These are phyloP conservation scores for Psilocybe subaeruginosa DNA, from an alignment of 768 basidiomycete species.

Conservation along the genomic window DNA sequence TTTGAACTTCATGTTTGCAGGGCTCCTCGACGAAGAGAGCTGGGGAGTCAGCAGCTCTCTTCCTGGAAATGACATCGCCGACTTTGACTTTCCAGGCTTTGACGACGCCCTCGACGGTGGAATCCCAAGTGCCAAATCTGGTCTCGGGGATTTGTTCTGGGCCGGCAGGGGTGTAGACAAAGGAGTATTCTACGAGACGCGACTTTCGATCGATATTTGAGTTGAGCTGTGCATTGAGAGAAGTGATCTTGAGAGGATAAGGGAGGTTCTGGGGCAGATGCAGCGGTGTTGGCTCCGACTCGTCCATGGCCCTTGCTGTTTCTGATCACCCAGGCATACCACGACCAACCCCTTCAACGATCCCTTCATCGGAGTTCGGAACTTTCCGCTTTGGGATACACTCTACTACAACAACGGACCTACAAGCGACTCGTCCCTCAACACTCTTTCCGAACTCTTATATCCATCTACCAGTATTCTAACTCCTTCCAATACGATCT, in stretches of 20 bases:
- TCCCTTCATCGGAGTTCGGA: conserved; percentile 27
- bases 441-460: conserved; percentile 23
- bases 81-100: conserved; percentile 68
- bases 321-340: conserved; percentile 4
- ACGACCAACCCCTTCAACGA: background rate
- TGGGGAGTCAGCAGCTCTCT: conserved; percentile 60
- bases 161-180: conserved; percentile 51
- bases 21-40: conserved; percentile 79
- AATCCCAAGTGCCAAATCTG: conserved; percentile 91
- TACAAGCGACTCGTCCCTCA: conserved; percentile 28
- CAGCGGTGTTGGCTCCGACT: conserved; percentile 68
- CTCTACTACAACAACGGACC: conserved; percentile 23
- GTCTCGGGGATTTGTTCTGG: conserved; percentile 58
- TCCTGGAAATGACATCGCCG: conserved; percentile 65
- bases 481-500: conserved; percentile 54
- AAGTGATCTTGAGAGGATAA: conserved; percentile 83
- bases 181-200: conserved; percentile 84
- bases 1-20: conserved; percentile 95
- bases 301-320: conserved; percentile 39
- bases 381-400: background rate
- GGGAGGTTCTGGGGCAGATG: conserved; percentile 78
- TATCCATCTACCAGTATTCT: conserved; percentile 41
- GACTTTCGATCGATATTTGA: conserved; percentile 66
- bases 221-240: conserved; percentile 55
- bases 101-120: conserved; percentile 79